Base-by-base conservation (phyloP, 352 stramenopile species). In the Aphanomyces astaci region DNA sequence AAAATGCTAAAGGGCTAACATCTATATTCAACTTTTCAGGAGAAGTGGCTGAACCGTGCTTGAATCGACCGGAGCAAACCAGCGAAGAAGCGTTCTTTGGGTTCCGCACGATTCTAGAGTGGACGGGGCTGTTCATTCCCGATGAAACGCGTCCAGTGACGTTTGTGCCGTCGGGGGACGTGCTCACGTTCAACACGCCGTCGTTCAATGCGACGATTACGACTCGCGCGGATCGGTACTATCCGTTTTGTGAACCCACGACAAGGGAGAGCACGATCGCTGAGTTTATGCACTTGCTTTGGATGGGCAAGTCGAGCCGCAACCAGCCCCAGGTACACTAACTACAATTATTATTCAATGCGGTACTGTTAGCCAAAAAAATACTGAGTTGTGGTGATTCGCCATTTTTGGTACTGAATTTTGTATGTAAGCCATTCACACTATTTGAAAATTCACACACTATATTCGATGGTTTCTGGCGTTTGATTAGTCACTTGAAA, bases 241-340 rank as follows among this genome's bases (percentile, higher is more conserved):
- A 98, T 66, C 91, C 90, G 24, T 98, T 98, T 63, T 97, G 91
- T 64, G 80, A 97, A 55, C 80, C 92, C 11, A 96, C 89, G 15
- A 97, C 89, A 10, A 80, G 89, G 24, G 84, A 90, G 64, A 97
- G 97, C 73, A 96, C 90, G 4, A 92, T 89, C 4, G 81, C 96
- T 10, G 92, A 98, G 80, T 96, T 92, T 60, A 96, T 97, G 52
- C 88, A 98, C 68, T 69, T 98, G 43, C 79, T 98, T 0, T 92
- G 91, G 70, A 85, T 94, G 48, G 87, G 88, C 7, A 84, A 91
- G 59, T 92, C 83, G 56, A 95, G 83, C 64, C 78, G 82, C 48
- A 96, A 97, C 64, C 91, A 97, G 73, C 79, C 92, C 17, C 92
- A 97, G 73, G 79, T 92, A n/a, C n/a, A n/a, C n/a, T n/a, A n/a